phyloP scores from a whole-genome alignment of 2,329 filamentous ascomycete species.

The Diaporthe nobilis region DNA sequence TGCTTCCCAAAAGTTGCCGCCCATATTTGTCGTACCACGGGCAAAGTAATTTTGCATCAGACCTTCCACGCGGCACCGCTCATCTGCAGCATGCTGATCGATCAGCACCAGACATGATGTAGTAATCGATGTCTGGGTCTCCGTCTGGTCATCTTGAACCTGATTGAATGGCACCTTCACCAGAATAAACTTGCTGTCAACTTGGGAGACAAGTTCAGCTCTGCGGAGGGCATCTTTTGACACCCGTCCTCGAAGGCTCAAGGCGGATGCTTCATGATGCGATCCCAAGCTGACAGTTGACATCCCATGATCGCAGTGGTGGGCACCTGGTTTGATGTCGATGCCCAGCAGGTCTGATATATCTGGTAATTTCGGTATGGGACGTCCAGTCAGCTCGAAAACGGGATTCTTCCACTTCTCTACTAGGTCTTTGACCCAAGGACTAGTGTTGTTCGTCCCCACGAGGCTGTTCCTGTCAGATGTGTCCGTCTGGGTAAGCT shows the following conservation, averaged over 20 bases:
- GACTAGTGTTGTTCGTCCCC: slow-evolving; percentile 35
- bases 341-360: slow-evolving; percentile 49
- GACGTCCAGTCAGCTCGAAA: slow-evolving; percentile 68
- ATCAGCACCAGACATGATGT: slow-evolving; percentile 75
- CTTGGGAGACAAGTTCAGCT: slow-evolving; percentile 82
- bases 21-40: slow-evolving; percentile 20
- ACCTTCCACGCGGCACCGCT: slow-evolving; percentile 83
- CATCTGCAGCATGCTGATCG: slow-evolving; percentile 96
- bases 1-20: slow-evolving; percentile 42
- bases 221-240: slow-evolving; percentile 72
- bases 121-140: slow-evolving; percentile 30
- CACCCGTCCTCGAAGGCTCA: slow-evolving; percentile 61
- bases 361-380: slow-evolving; percentile 59
- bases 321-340: slow-evolving; percentile 41
- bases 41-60: slow-evolving; percentile 72
- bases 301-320: slow-evolving; percentile 34
- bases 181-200: slow-evolving; percentile 92
- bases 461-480: slow-evolving; percentile 47
- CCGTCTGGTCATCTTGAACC: slow-evolving; percentile 35
- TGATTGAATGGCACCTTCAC: slow-evolving; percentile 63
- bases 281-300: slow-evolving; percentile 23
- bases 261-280: slow-evolving; percentile 43
- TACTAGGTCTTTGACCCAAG: slow-evolving; percentile 74
- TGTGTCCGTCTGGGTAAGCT: slow-evolving; percentile 49
- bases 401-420: slow-evolving; percentile 82